phyloP scores from a whole-genome alignment of 345 rosid species.

The Gossypium rotundifolium region DNA sequence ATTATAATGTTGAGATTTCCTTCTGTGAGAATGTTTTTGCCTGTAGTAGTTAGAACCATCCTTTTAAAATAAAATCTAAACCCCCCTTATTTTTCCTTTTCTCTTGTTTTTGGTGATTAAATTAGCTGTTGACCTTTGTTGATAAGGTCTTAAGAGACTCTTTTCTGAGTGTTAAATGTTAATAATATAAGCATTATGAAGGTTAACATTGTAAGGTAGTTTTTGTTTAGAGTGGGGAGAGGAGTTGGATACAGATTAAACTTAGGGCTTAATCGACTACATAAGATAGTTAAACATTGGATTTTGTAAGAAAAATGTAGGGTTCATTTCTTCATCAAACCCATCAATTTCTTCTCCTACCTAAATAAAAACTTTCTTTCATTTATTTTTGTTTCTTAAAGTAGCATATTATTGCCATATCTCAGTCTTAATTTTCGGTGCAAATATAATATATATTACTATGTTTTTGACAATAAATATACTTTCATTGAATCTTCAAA shows the following conservation, averaged over 20 bases:
- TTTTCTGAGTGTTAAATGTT: neutral
- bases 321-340: constrained; percentile 29
- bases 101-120: constrained; percentile 24
- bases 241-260: no score
- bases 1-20: neutral
- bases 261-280: no score
- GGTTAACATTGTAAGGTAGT: neutral
- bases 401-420: constrained; percentile 13
- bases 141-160: neutral
- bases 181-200: neutral
- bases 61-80: neutral
- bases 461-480: constrained; percentile 7
- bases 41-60: no score
- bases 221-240: no score
- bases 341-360: constrained; percentile 38
- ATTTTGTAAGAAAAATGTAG: constrained; percentile 14
- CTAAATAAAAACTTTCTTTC: constrained; percentile 47
- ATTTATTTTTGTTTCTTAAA: constrained; percentile 16
- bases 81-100: neutral
- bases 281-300: no score
- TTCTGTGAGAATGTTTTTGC: no score
- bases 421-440: constrained; percentile 20
- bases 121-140: constrained; percentile 24
- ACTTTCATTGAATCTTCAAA: constrained; percentile 11
- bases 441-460: constrained; percentile 9